These are phyloP conservation scores for Fraxinus anomala DNA, from an alignment of 257 asterid genomes.

Conservation along the genomic window DNA sequence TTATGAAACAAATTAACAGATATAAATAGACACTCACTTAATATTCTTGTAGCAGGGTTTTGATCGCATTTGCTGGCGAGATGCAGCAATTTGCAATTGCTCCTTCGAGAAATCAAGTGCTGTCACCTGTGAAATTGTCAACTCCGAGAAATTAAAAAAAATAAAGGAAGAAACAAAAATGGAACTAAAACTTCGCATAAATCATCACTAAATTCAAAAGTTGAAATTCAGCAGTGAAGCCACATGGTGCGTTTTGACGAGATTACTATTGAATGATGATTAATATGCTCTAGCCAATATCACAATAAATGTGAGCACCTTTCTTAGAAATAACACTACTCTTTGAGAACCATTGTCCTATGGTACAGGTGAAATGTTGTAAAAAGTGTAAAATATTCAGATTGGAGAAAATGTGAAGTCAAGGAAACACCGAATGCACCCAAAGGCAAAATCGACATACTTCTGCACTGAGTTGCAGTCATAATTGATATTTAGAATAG, in stretches of 20 bases:
- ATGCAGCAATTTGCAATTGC: conserved; percentile 70
- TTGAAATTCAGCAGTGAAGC: background rate
- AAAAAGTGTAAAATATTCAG: background rate
- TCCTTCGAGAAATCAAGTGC: conserved; percentile 90
- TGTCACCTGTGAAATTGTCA: conserved; percentile 49
- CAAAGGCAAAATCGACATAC: background rate
- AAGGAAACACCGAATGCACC: background rate
- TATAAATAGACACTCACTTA: conserved; percentile 53
- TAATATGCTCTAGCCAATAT: background rate
- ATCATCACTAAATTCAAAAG: background rate
- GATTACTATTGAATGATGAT: background rate
- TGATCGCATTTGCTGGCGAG: conserved; percentile 59
- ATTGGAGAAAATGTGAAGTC: background rate
- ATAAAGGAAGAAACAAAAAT: background rate
- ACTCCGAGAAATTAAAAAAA: background rate
- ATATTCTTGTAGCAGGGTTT: conserved; percentile 75
- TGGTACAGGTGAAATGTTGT: background rate
- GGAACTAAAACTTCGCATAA: background rate
- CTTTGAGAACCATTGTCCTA: background rate
- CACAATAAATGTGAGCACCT: background rate
- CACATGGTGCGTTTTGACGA: background rate
- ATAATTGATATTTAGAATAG: background rate
- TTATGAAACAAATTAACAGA: conserved; percentile 19
- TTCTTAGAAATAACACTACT: background rate
- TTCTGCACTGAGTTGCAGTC: background rate